Conservation (phyloP, 139 green algal species). For the Haematococcus sp. region DNA sequence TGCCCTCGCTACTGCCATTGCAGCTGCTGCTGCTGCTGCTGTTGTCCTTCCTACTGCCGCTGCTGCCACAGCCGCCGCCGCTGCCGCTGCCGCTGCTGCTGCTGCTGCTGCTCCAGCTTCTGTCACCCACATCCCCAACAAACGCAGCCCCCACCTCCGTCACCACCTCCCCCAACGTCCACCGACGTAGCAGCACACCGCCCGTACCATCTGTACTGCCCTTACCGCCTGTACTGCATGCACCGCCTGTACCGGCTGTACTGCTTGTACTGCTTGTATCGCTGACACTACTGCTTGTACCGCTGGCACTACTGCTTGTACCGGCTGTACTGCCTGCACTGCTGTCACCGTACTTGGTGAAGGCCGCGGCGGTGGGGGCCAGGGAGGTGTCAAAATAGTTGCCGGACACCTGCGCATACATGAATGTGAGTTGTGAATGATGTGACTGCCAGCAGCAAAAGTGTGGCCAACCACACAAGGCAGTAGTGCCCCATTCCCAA, state of each 20-base stretch:
- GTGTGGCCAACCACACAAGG: too few species aligned
- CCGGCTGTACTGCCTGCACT: neutral
- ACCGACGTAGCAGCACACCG: slow-evolving; percentile 27
- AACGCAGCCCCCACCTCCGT: slow-evolving; percentile 2
- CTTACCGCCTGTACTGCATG: neutral
- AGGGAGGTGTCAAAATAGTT: neutral
- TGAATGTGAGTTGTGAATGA: too few species aligned
- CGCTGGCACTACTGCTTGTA: neutral
- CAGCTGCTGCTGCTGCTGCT: too few species aligned
- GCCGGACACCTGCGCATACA: neutral
- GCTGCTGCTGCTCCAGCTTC: too few species aligned
- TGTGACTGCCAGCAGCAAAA: too few species aligned
- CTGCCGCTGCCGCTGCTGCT: too few species aligned
- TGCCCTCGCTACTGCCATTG: too few species aligned
- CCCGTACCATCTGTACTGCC: neutral
- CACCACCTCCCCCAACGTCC: slow-evolving; percentile 41
- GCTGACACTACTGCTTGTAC: neutral
- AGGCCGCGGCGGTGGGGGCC: neutral
- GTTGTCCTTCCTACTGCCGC: too few species aligned
- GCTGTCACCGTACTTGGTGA: neutral
- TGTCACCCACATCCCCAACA: too few species aligned
- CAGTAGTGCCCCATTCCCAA: too few species aligned
- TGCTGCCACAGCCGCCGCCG: too few species aligned
- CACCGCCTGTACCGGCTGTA: neutral
- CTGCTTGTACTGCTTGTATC: neutral